Conservation (phyloP, 352 stramenopile species). For the Phytophthora europaea region DNA sequence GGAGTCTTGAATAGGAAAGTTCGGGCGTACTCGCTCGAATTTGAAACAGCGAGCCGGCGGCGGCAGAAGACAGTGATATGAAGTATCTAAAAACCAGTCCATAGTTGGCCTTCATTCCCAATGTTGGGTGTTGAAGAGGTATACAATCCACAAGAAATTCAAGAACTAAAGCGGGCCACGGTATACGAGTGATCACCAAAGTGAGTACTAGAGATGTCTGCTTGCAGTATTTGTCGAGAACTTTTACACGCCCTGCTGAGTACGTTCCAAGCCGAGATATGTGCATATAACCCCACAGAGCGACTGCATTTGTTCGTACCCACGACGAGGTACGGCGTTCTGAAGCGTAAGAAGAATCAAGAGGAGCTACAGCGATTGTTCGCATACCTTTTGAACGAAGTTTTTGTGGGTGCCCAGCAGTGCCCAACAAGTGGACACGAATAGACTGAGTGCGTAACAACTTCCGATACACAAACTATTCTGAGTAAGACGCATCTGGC, state of each 20-base stretch:
- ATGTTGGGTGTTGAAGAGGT: background rate
- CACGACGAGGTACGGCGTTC: background rate
- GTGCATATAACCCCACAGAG: background rate
- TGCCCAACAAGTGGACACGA: background rate
- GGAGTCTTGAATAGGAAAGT: background rate
- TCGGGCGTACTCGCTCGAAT: conserved; percentile 2
- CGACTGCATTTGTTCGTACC: background rate
- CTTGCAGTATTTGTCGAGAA: background rate
- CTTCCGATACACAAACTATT: background rate
- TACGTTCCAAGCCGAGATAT: conserved; percentile 6
- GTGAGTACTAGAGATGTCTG: background rate
- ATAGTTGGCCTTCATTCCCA: background rate
- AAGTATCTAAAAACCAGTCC: background rate
- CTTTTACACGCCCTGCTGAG: background rate
- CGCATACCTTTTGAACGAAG: background rate
- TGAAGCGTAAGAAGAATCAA: background rate
- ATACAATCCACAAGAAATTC: background rate
- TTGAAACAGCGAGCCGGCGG: conserved; percentile 1
- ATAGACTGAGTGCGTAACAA: background rate
- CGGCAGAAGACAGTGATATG: background rate
- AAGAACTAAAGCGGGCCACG: conserved; percentile 1
- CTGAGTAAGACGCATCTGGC: no score
- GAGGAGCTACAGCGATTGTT: background rate
- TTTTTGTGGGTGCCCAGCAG: background rate
- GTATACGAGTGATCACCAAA: background rate